A percentile compares a stretch with the other conserved stretches of the same genome.
Conservation (phyloP, 1,139 yeast genomes). For the Geotrichum cucujoidarum region DNA sequence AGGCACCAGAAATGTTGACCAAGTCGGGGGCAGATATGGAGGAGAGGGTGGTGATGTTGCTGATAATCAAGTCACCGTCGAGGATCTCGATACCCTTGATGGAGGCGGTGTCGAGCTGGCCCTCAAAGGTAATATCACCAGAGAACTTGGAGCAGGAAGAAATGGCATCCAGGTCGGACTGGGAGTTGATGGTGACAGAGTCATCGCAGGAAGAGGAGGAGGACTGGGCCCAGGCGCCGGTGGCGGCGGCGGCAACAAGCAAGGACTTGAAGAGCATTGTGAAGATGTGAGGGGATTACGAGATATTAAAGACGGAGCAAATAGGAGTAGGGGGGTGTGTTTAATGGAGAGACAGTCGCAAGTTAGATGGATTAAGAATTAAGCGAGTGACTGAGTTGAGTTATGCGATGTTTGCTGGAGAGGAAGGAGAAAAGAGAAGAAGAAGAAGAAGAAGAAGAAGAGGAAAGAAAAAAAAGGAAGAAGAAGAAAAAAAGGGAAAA, state of each 20-base stretch:
- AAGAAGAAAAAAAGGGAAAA: background rate
- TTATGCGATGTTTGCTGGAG: no score
- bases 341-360: no score
- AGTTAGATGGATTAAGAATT: background rate
- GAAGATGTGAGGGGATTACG: no score
- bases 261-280: conserved; percentile 10
- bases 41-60: conserved; percentile 59
- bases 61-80: conserved; percentile 67
- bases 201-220: background rate
- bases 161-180: conserved; percentile 68
- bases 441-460: conserved; percentile 1
- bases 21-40: conserved; percentile 73
- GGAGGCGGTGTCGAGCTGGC: conserved; percentile 45
- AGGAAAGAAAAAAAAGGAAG: background rate
- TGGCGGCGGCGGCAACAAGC: conserved; percentile 8
- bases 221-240: conserved; percentile 7
- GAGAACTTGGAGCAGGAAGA: conserved; percentile 72
- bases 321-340: background rate
- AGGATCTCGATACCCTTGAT: conserved; percentile 57
- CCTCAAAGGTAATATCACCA: conserved; percentile 68
- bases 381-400: conserved; percentile 10
- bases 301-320: background rate
- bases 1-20: conserved; percentile 65
- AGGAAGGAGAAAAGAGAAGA: background rate
- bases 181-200: conserved; percentile 46